A percentile compares a stretch with the other conserved stretches of the same genome.
Evolutionary conservation across 2,329 filamentous ascomycete genomes (phyloP).

Genomic region (Sarocladium oryzae): DNA sequence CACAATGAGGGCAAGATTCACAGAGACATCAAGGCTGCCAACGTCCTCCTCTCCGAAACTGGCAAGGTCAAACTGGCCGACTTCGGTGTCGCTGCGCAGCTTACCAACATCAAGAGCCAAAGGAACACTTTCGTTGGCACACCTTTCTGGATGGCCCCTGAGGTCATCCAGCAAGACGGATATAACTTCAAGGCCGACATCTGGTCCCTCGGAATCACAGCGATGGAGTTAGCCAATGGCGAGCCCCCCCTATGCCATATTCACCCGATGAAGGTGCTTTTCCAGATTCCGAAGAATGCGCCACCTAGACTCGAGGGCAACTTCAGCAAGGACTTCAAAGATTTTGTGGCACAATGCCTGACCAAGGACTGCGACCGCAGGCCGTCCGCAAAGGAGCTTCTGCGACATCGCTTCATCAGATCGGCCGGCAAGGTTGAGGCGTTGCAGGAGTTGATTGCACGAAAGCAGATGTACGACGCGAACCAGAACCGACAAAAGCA

Average conservation of each 20-base stretch:
- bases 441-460: conserved; percentile 78
- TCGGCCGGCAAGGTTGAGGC: conserved; percentile 82
- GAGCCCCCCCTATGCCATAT: conserved; percentile 82
- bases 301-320: conserved; percentile 78
- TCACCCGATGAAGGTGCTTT: conserved; percentile 90
- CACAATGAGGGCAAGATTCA: conserved; percentile 94
- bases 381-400: conserved; percentile 77
- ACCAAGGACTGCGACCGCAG: conserved; percentile 85
- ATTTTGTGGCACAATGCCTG: conserved; percentile 85
- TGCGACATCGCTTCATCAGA: conserved; percentile 83
- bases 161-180: conserved; percentile 82
- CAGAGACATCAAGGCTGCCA: conserved; percentile 93
- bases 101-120: conserved; percentile 96
- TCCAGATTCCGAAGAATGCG: conserved; percentile 82
- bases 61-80: conserved; percentile 95
- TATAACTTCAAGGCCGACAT: conserved; percentile 88
- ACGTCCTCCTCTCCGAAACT: conserved; percentile 82
- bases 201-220: conserved; percentile 88
- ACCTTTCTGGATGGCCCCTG: conserved; percentile 95
- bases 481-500: conserved; percentile 62
- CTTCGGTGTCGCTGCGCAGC: conserved; percentile 92
- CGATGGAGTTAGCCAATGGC: conserved; percentile 81
- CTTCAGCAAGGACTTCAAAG: conserved; percentile 87
- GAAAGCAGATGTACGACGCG: conserved; percentile 76
- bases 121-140: conserved; percentile 97